Base-by-base conservation (phyloP, 768 basidiomycete species). In the Pleurotus eryngii region DNA sequence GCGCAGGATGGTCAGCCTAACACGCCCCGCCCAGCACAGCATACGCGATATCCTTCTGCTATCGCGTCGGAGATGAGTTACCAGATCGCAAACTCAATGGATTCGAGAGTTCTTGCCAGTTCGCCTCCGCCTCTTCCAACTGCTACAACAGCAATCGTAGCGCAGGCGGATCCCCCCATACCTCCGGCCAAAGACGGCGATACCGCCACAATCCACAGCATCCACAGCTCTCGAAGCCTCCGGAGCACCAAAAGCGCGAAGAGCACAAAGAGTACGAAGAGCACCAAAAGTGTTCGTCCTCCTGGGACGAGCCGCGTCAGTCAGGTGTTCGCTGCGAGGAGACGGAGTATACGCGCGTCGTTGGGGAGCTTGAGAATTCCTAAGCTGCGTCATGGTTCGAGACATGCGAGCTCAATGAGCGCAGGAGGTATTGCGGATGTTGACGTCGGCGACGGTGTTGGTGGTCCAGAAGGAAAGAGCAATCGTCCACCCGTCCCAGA, bases 341-440 rank as follows among this genome's bases (percentile, higher is more conserved):
- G 73, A 57, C 80, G 89, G 40, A 88, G 86, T 66, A 74, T 76
- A 43, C 77, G 86, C 1, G 76, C 82, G 6, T 89, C 87, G 4
- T 82, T 85, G 61, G 79, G 82, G 20, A 89, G 86, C 64, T 71
- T 92, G 6, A 81, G 89, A 1, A 72, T 90, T 20, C 85, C 82
- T 49, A 75, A 49, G 49, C 72, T 39, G 12, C 66, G 67, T 53
- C 30, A 35, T 9, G 30, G 30, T 4, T 35, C 30, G 30, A 35
- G 30, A 11, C 30, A 35, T 11, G 30, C 30, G 30, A 35, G 30
- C 30, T 35, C 30, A 11, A 35, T 35, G 30, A 35, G 30, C 30
- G 30, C 30, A 9, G 30, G 30, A 4, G 30, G 30, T 35, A 35
- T 35, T 9, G 30, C 30, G 30, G 30, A 35, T 35, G 30, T 11